Percentiles rank a stretch among this genome's conserved stretches.
phyloP scores from a whole-genome alignment of 371 early-diverging fungal genomes.

The Mucor circinelloides region DNA sequence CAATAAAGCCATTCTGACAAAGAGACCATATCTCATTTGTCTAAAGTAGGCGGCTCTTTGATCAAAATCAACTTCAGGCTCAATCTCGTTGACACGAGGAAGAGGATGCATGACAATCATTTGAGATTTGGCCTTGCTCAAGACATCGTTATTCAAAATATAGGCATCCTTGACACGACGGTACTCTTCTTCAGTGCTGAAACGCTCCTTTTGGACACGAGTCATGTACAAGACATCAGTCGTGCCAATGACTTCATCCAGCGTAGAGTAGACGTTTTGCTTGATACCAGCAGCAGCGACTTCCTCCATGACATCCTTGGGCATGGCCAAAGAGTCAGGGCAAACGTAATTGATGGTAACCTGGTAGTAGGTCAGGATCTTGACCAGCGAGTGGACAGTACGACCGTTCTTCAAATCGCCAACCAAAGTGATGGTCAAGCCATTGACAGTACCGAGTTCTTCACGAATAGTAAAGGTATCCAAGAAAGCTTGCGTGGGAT shows the following conservation, averaged over 20 bases:
- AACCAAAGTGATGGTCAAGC: constrained; percentile 93
- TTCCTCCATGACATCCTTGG: constrained; percentile 84
- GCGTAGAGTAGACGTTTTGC: constrained; percentile 68
- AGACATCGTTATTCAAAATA: constrained; percentile 82
- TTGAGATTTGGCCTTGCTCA: constrained; percentile 87
- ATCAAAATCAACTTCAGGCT: constrained; percentile 95
- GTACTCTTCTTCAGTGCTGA: constrained; percentile 79
- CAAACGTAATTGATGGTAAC: constrained; percentile 94
- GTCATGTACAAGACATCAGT: constrained; percentile 98
- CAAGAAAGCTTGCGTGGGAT: constrained; percentile 97
- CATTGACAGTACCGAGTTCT: constrained; percentile 94
- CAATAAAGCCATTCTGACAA: constrained; percentile 95
- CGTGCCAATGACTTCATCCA: constrained; percentile 77
- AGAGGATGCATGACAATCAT: constrained; percentile 99
- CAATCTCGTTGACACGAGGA: constrained; percentile 94
- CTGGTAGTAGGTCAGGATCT: constrained; percentile 88
- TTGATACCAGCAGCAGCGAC: constrained; percentile 66
- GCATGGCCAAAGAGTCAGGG: constrained; percentile 84
- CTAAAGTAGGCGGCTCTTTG: constrained; percentile 97
- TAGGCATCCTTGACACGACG: constrained; percentile 76
- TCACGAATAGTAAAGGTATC: constrained; percentile 94
- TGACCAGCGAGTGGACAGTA: constrained; percentile 95
- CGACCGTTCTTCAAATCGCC: constrained; percentile 97
- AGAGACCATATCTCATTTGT: constrained; percentile 96
- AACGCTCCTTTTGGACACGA: constrained; percentile 95